Percentiles rank a stretch among this genome's conserved stretches.
Evolutionary conservation across 306 rosid genomes (phyloP).

Genomic region (peach (Prunus persica)): DNA sequence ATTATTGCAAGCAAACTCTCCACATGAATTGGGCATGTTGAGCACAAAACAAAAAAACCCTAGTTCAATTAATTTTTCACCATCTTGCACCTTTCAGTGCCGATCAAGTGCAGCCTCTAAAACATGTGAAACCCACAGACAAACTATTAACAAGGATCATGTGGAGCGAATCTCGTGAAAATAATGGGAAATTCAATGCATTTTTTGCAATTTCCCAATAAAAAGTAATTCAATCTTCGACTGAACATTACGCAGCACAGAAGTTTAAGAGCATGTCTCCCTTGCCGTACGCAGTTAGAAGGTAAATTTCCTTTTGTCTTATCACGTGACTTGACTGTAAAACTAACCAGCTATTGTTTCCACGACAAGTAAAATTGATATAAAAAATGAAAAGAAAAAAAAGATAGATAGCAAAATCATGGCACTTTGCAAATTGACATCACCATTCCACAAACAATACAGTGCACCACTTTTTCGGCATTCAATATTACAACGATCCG

Average conservation of each 20-base stretch:
- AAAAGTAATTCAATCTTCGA: not conserved
- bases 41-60: not conserved
- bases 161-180: conserved; percentile 11
- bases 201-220: not conserved
- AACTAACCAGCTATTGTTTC: not conserved
- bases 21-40: conserved; percentile 29
- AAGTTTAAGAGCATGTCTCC: not conserved
- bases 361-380: not conserved
- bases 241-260: not conserved
- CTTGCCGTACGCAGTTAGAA: not conserved
- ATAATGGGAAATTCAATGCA: conserved; percentile 5
- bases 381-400: no score
- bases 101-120: not conserved
- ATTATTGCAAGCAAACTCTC: not conserved
- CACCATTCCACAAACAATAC: not conserved
- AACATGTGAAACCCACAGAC: conserved; percentile 15
- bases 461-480: not conserved
- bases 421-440: not conserved
- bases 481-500: not conserved
- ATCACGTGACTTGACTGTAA: not conserved
- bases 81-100: conserved; percentile 25
- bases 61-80: conserved; percentile 6
- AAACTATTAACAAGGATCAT: conserved; percentile 2
- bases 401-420: not conserved
- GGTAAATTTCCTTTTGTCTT: not conserved